These are phyloP conservation scores for Trichosporon sp. DNA, from an alignment of 1,284 basidiomycete genomes.

Conservation along the genomic window DNA sequence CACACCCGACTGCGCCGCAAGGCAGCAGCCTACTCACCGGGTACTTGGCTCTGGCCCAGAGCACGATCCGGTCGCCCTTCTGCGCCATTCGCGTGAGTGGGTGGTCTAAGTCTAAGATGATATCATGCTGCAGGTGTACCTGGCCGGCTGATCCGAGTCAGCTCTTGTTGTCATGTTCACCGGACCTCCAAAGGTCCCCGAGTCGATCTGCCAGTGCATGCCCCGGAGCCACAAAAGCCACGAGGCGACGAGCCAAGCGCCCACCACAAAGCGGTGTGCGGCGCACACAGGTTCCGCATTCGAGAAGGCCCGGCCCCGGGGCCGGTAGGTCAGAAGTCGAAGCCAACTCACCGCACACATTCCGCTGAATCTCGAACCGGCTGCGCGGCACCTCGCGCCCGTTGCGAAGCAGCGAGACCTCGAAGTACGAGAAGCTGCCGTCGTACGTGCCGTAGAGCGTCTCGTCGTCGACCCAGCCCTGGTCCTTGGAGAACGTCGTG, in stretches of 20 bases:
- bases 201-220: not conserved
- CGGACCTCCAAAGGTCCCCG: too few relatives aligned
- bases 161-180: not conserved
- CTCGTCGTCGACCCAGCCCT: conserved; percentile 34
- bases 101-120: conserved; percentile 24
- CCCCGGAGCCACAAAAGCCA: not conserved
- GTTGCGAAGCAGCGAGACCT: conserved; percentile 34
- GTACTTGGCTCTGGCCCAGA: conserved; percentile 40
- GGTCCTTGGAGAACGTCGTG: conserved; percentile 37
- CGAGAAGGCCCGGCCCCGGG: not conserved
- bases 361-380: conserved; percentile 32
- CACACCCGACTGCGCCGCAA: not conserved
- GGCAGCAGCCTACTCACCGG: conserved; percentile 27
- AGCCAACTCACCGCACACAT: conserved; percentile 35
- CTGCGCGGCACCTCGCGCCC: conserved; percentile 33
- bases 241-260: not conserved
- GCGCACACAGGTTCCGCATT: not conserved
- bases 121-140: conserved; percentile 35
- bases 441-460: conserved; percentile 37
- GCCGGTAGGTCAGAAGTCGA: not conserved
- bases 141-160: conserved; percentile 32
- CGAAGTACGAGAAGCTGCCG: conserved; percentile 41
- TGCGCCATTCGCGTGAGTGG: conserved; percentile 24
- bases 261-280: not conserved
- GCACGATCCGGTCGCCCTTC: conserved; percentile 37